Percentiles rank a stretch among this genome's conserved stretches.
Evolutionary conservation across 495 filamentous ascomycete genomes (phyloP).

Genomic region (Penicillium flavigenum): DNA sequence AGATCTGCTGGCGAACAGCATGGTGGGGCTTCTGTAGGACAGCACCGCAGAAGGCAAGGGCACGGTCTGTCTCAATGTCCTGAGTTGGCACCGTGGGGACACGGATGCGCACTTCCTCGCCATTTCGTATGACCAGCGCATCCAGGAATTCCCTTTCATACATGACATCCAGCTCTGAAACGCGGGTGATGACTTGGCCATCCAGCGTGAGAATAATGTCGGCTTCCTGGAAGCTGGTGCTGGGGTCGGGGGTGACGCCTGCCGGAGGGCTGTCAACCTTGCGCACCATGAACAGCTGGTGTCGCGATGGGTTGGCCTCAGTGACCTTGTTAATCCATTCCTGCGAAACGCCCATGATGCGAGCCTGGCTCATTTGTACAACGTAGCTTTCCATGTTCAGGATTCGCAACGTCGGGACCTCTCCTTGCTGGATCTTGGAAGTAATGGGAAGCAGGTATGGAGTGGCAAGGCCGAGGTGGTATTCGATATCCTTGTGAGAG

Average conservation of each 20-base stretch:
- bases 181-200: slow-evolving; percentile 85
- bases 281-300: slow-evolving; percentile 98
- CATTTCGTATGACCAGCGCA: slow-evolving; percentile 82
- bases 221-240: slow-evolving; percentile 69
- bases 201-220: slow-evolving; percentile 93
- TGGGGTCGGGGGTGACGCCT: slow-evolving; percentile 30
- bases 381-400: slow-evolving; percentile 91
- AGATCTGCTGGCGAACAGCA: slow-evolving; percentile 95
- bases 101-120: slow-evolving; percentile 71
- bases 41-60: slow-evolving; percentile 93
- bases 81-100: slow-evolving; percentile 85
- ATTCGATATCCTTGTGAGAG: slow-evolving; percentile 88
- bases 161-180: slow-evolving; percentile 93
- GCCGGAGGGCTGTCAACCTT: slow-evolving; percentile 77
- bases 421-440: slow-evolving; percentile 75
- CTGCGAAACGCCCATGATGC: slow-evolving; percentile 95
- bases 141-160: slow-evolving; percentile 83
- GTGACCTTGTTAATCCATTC: slow-evolving; percentile 92
- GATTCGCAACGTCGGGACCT: slow-evolving; percentile 78
- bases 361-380: slow-evolving; percentile 95
- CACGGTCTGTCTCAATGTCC: slow-evolving; percentile 87
- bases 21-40: slow-evolving; percentile 92
- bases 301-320: slow-evolving; percentile 78
- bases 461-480: slow-evolving; percentile 90
- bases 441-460: slow-evolving; percentile 84